Percentiles rank a stretch among this genome's conserved stretches.
Conservation (phyloP, 1,139 yeast genomes). For the Pichia inconspicua region DNA sequence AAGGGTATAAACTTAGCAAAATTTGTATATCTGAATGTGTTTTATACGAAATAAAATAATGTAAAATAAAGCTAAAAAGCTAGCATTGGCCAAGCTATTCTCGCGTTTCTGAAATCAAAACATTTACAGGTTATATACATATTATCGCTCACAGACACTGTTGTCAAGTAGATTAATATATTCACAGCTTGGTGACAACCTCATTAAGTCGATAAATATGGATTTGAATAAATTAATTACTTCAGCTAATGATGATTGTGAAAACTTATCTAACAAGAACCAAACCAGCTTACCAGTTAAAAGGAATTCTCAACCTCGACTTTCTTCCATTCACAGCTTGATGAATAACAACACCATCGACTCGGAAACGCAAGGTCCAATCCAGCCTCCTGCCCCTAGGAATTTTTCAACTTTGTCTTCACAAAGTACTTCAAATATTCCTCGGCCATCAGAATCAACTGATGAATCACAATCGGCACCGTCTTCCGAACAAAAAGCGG, state of each 20-base stretch:
- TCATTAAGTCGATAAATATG: conserved; percentile 12
- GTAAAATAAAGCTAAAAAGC: too few species aligned
- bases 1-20: too few species aligned
- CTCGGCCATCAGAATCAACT: not conserved
- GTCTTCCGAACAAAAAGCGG: conserved; percentile 2
- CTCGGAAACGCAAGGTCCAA: conserved; percentile 5
- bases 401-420: not conserved
- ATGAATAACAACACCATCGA: conserved; percentile 25
- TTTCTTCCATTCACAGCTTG: conserved; percentile 29
- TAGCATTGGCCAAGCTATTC: too few species aligned
- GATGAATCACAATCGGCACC: conserved; percentile 1
- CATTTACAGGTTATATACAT: too few species aligned
- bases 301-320: conserved; percentile 18
- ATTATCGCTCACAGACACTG: not conserved
- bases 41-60: too few species aligned
- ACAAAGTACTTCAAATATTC: not conserved
- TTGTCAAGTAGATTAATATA: too few species aligned
- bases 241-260: conserved; percentile 17
- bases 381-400: not conserved
- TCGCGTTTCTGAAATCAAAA: too few species aligned
- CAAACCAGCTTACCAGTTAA: not conserved
- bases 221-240: conserved; percentile 25
- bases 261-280: not conserved
- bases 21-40: too few species aligned
- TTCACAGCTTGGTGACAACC: not conserved